These are phyloP conservation scores for Acanthochlamys bracteata DNA, from an alignment of 106 monocot genomes.

Conservation along the genomic window DNA sequence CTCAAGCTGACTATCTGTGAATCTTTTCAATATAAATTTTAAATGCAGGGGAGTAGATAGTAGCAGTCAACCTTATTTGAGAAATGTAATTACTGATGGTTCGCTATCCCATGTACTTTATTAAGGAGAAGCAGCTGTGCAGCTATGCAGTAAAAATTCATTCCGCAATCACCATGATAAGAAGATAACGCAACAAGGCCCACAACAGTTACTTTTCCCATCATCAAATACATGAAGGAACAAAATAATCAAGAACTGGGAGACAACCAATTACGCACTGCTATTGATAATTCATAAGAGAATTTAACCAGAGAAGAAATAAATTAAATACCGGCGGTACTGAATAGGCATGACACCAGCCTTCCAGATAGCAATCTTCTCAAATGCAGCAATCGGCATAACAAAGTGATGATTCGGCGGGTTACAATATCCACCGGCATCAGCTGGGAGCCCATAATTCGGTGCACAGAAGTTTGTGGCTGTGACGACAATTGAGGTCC, in stretches of 20 bases:
- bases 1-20: no score
- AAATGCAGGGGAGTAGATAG: no score
- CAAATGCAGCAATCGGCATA: slow-evolving; percentile 90
- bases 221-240: no score
- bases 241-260: no score
- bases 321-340: slow-evolving; percentile 51
- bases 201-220: no score
- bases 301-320: background rate
- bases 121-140: background rate
- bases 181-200: background rate
- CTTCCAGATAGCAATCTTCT: slow-evolving; percentile 99
- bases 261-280: no score
- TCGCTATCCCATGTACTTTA: background rate
- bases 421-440: slow-evolving; percentile 77
- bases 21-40: no score
- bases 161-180: background rate
- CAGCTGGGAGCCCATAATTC: slow-evolving; percentile 71
- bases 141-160: background rate
- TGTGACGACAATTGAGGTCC: slow-evolving; percentile 78
- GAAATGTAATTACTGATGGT: no score
- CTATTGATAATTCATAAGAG: background rate
- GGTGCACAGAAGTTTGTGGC: slow-evolving; percentile 93
- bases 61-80: no score
- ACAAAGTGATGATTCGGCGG: slow-evolving; percentile 87
- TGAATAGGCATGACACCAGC: slow-evolving; percentile 90